These are phyloP conservation scores for Claviceps quebecensis DNA, from an alignment of 2,329 filamentous ascomycete genomes.

Conservation along the genomic window DNA sequence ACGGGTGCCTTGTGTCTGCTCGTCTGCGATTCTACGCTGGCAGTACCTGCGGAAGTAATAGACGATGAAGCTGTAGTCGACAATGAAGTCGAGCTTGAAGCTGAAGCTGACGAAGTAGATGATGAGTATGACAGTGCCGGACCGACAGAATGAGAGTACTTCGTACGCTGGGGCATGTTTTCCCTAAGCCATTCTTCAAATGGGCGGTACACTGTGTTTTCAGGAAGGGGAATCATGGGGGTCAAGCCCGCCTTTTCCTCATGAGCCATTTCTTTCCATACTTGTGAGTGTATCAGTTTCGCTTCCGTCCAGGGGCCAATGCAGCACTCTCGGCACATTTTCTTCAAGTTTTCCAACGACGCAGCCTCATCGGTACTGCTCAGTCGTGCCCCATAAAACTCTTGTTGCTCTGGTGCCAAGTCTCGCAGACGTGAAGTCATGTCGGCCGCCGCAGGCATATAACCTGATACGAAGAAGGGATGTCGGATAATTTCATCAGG, in stretches of 20 bases:
- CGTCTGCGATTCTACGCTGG: conserved; percentile 20
- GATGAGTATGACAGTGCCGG: conserved; percentile 4
- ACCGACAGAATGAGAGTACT: conserved; percentile 2
- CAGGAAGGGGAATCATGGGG: conserved; percentile 45
- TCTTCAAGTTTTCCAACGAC: conserved; percentile 38
- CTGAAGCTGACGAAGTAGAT: background rate
- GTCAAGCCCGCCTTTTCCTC: conserved; percentile 54
- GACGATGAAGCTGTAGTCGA: conserved; percentile 8
- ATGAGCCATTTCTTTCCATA: conserved; percentile 53
- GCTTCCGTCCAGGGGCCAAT: conserved; percentile 40
- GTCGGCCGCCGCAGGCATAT: conserved; percentile 49
- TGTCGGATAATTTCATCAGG: conserved; percentile 70
- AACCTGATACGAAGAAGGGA: conserved; percentile 64
- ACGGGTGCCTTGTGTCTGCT: conserved; percentile 22
- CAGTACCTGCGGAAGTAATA: background rate
- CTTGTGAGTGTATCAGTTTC: conserved; percentile 36
- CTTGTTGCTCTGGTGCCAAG: conserved; percentile 38
- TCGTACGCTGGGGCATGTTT: conserved; percentile 18
- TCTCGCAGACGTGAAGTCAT: conserved; percentile 46
- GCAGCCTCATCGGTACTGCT: conserved; percentile 29
- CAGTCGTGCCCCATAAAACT: conserved; percentile 40
- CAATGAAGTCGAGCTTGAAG: background rate
- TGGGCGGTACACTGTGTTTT: conserved; percentile 49
- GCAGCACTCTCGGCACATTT: conserved; percentile 43
- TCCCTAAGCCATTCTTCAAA: conserved; percentile 48